These are phyloP conservation scores for Alternaria sp. DNA, from an alignment of 2,329 filamentous ascomycete species.

Conservation along the genomic window DNA sequence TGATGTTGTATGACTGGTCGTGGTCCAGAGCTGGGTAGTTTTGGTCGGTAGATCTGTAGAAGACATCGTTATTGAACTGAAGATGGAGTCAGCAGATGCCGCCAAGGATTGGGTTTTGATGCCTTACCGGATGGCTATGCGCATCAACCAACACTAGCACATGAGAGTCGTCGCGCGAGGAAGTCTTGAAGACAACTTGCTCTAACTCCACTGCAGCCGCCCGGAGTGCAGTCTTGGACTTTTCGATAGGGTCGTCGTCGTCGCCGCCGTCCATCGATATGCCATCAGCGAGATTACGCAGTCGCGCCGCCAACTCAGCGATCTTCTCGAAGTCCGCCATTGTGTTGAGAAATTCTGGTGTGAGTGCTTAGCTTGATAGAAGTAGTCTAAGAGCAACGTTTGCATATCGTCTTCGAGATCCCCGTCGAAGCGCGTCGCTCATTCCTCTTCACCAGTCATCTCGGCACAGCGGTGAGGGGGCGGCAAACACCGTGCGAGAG, in stretches of 20 bases:
- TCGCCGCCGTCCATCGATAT: not conserved
- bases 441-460: not conserved
- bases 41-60: not conserved
- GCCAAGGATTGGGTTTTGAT: not conserved
- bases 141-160: not conserved
- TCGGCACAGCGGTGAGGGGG: not conserved
- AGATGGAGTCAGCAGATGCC: not conserved
- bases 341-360: not conserved
- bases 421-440: not conserved
- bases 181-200: not conserved
- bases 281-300: not conserved
- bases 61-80: not conserved
- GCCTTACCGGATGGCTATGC: conserved; percentile 1
- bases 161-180: not conserved
- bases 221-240: not conserved
- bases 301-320: not conserved
- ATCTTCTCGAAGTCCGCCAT: not conserved
- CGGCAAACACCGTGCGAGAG: not conserved
- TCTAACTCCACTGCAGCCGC: not conserved
- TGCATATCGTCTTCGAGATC: not conserved
- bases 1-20: not conserved
- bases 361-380: not conserved
- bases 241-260: not conserved
- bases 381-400: not conserved
- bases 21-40: not conserved